Evolutionary conservation across 2,329 filamentous ascomycete genomes (phyloP).

Genomic region (Botrytis hyacinthi): DNA sequence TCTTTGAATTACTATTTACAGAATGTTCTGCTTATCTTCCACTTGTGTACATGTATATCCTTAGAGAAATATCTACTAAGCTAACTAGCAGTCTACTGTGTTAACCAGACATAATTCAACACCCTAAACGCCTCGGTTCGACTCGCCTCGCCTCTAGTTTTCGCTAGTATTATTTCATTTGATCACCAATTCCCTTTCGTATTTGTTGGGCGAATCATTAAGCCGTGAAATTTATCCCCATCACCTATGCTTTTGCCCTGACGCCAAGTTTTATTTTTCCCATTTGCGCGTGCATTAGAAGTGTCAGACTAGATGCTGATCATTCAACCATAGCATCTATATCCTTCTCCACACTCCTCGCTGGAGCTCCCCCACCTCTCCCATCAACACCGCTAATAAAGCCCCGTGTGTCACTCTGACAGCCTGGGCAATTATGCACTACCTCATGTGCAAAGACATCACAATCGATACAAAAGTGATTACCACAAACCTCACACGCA

Average conservation of each 20-base stretch:
- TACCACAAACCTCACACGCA: conserved; percentile 79
- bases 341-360: neutral
- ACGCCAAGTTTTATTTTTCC: neutral
- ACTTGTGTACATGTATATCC: neutral
- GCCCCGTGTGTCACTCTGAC: conserved; percentile 43
- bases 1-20: neutral
- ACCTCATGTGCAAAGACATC: conserved; percentile 94
- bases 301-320: neutral
- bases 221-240: neutral
- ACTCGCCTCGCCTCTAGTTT: neutral
- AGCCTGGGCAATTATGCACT: conserved; percentile 93
- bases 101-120: neutral
- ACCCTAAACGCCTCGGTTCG: neutral
- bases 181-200: neutral
- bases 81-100: neutral
- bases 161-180: neutral
- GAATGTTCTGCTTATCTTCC: neutral
- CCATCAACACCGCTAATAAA: neutral
- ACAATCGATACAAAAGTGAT: conserved; percentile 97
- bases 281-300: neutral
- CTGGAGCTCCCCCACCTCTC: neutral
- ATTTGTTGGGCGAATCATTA: neutral
- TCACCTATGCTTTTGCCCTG: neutral
- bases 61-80: neutral
- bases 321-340: conserved; percentile 18